Conservation (phyloP, 768 basidiomycete species). For the Lactarius hatsudake region DNA sequence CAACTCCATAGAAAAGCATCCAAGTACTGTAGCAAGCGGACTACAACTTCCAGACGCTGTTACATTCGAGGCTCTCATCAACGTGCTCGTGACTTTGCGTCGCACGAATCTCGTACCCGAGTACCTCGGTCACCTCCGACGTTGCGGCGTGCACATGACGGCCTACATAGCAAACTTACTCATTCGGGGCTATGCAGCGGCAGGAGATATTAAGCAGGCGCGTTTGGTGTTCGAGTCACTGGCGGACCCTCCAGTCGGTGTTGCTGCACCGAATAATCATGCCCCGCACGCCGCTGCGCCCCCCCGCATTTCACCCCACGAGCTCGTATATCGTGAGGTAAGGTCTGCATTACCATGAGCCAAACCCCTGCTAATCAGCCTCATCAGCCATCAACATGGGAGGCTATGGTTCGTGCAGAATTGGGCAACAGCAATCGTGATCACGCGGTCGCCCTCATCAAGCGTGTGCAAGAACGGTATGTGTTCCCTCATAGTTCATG, state of each 20-base stretch:
- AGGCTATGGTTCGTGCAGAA: constrained; percentile 93
- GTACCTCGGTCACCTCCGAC: constrained; percentile 61
- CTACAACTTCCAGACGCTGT: constrained; percentile 69
- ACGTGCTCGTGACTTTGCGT: constrained; percentile 75
- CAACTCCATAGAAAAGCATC: constrained; percentile 62
- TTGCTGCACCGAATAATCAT: constrained; percentile 90
- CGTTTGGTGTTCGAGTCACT: constrained; percentile 77
- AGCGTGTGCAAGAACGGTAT: constrained; percentile 69
- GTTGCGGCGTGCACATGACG: constrained; percentile 76
- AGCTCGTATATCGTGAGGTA: constrained; percentile 83
- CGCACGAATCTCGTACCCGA: constrained; percentile 72
- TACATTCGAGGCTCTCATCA: constrained; percentile 87
- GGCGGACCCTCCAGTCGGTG: constrained; percentile 74
- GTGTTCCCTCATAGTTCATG: constrained; percentile 25
- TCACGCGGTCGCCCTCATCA: constrained; percentile 64
- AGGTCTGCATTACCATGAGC: constrained; percentile 30
- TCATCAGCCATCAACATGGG: constrained; percentile 84
- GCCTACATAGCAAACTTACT: constrained; percentile 92
- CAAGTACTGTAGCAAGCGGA: constrained; percentile 37
- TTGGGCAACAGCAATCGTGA: constrained; percentile 72
- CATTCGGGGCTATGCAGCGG: constrained; percentile 68
- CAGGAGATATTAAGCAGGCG: constrained; percentile 67
- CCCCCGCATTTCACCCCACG: constrained; percentile 40
- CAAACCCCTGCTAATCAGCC: constrained; percentile 4
- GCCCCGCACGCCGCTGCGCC: constrained; percentile 53